phyloP scores from a whole-genome alignment of 2,329 filamentous ascomycete species.

The Leptodontidium sp. region DNA sequence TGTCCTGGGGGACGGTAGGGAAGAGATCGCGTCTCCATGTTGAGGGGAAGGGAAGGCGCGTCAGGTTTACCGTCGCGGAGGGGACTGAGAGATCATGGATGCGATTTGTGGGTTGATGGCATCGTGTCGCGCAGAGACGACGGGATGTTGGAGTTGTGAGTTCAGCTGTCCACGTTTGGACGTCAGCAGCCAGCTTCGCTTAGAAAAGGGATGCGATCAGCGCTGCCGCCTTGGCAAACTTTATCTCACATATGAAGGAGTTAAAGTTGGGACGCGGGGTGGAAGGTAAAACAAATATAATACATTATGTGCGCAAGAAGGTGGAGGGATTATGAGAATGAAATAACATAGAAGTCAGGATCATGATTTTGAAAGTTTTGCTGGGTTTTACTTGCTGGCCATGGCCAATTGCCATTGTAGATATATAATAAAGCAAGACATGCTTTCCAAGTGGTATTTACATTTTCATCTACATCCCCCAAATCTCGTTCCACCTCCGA shows the following conservation, averaged over 20 bases:
- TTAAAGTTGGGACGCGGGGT: background rate
- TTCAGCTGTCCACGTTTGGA: background rate
- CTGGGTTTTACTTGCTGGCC: too few species aligned
- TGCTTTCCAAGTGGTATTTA: background rate
- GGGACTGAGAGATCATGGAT: background rate
- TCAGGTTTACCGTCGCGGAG: background rate
- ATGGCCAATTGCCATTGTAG: background rate
- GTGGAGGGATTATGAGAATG: too few species aligned
- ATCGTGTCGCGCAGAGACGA: constrained; percentile 9
- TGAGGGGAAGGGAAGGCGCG: background rate
- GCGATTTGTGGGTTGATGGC: background rate
- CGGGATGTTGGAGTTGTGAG: background rate
- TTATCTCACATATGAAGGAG: too few species aligned
- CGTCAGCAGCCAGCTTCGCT: constrained; percentile 11
- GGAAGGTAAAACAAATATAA: background rate
- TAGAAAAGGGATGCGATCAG: constrained; percentile 9
- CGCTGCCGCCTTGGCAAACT: constrained; percentile 25
- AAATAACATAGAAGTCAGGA: too few species aligned
- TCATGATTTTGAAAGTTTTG: too few species aligned
- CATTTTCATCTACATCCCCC: constrained; percentile 53
- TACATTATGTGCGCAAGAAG: too few species aligned
- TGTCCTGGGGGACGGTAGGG: constrained; percentile 16
- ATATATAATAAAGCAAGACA: background rate
- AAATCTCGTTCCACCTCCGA: constrained; percentile 70
- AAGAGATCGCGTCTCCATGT: constrained; percentile 29